phyloP scores from a whole-genome alignment of 495 filamentous ascomycete species.

The Penicillium nucicola region DNA sequence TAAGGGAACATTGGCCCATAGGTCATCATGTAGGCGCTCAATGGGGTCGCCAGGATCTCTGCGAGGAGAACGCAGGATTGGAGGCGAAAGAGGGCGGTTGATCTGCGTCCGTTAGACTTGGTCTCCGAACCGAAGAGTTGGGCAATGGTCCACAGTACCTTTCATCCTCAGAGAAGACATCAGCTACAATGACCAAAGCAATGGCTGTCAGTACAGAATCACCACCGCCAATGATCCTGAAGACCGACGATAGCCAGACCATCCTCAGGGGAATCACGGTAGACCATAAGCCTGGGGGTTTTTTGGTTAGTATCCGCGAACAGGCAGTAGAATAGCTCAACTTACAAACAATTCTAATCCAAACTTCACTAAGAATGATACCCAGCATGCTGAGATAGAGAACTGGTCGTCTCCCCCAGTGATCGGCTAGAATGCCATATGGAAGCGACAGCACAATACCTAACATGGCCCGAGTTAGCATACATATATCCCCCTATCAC shows the following conservation, averaged over 20 bases:
- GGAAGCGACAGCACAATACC: constrained; percentile 33
- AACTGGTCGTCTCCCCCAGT: constrained; percentile 44
- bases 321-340: background rate
- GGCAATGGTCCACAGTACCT: constrained; percentile 14
- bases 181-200: constrained; percentile 28
- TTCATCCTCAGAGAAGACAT: constrained; percentile 32
- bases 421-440: constrained; percentile 35
- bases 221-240: constrained; percentile 30
- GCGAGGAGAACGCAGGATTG: constrained; percentile 16
- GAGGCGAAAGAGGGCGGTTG: constrained; percentile 27
- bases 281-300: constrained; percentile 22
- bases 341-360: constrained; percentile 3
- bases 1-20: constrained; percentile 25
- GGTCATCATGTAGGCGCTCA: constrained; percentile 32
- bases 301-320: background rate
- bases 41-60: constrained; percentile 29
- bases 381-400: constrained; percentile 33
- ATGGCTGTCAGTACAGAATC: constrained; percentile 19
- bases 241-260: constrained; percentile 29
- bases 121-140: too few species aligned
- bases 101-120: constrained; percentile 15
- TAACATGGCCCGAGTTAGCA: constrained; percentile 4
- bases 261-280: constrained; percentile 28
- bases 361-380: constrained; percentile 23
- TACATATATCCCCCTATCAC: background rate